Evolutionary conservation across 2,329 filamentous ascomycete species (phyloP).

Genomic region (Talaromyces sp.): DNA sequence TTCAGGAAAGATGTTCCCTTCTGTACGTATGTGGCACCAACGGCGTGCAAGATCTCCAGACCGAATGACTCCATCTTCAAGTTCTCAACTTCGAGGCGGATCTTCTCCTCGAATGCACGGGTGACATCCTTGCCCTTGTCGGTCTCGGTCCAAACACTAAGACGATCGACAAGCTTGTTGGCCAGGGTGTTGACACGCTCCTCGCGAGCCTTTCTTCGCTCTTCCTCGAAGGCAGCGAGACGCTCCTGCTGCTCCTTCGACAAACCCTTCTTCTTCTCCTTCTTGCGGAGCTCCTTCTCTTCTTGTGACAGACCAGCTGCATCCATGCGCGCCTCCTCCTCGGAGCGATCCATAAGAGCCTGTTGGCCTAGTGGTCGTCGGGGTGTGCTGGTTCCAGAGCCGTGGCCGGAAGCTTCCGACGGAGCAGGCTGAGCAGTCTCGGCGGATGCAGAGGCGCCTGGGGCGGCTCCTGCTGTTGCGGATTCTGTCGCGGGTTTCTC

Average conservation of each 20-base stretch:
- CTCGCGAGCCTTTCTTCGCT: conserved; percentile 80
- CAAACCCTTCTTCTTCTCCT: conserved; percentile 87
- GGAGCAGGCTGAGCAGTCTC: conserved; percentile 4
- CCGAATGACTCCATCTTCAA: conserved; percentile 99
- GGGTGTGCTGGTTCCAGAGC: conserved; percentile 51
- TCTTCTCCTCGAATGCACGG: conserved; percentile 89
- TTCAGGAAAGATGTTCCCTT: conserved; percentile 89
- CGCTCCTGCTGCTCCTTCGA: conserved; percentile 93
- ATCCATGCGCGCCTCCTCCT: conserved; percentile 71
- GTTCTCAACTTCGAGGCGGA: conserved; percentile 90
- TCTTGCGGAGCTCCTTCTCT: conserved; percentile 74
- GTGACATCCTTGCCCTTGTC: conserved; percentile 88
- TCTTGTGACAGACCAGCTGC: conserved; percentile 69
- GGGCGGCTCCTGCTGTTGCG: conserved; percentile 2
- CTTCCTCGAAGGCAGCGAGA: conserved; percentile 81
- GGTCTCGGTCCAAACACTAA: conserved; percentile 96
- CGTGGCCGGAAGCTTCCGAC: conserved; percentile 22
- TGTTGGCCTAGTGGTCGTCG: conserved; percentile 71
- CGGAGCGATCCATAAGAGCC: conserved; percentile 84
- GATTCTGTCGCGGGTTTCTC: conserved; percentile 23
- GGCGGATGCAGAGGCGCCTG: conserved; percentile 6
- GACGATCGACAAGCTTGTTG: conserved; percentile 82
- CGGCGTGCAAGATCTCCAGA: conserved; percentile 91
- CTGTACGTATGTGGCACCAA: conserved; percentile 84
- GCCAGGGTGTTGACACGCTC: conserved; percentile 85